Percentiles rank a stretch among this genome's conserved stretches.
phyloP scores from a whole-genome alignment of 768 basidiomycete species.

The Tulasnella sp. region DNA sequence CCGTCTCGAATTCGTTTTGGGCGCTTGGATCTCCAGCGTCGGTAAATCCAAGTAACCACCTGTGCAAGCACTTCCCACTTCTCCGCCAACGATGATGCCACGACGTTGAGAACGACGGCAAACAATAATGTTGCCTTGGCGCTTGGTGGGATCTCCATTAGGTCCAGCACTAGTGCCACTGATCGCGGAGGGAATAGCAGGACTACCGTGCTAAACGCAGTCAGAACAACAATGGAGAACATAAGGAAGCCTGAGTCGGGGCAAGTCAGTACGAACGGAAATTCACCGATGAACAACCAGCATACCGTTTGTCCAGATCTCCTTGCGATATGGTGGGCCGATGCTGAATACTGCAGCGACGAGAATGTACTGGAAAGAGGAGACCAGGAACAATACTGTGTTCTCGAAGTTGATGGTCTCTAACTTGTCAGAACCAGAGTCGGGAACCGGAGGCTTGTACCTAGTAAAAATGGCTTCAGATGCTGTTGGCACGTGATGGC shows the following conservation, averaged over 20 bases:
- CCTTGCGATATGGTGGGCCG: constrained; percentile 91
- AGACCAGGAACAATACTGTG: constrained; percentile 83
- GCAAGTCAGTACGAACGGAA: constrained; percentile 3
- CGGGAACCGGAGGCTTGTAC: constrained; percentile 68
- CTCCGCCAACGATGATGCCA: constrained; percentile 70
- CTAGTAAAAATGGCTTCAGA: constrained; percentile 41
- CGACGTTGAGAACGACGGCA: constrained; percentile 66
- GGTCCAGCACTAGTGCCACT: constrained; percentile 60
- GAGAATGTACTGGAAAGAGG: constrained; percentile 97
- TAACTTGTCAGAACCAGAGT: constrained; percentile 61
- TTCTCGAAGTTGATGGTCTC: constrained; percentile 89
- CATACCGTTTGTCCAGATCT: constrained; percentile 91
- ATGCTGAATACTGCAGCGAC: constrained; percentile 97
- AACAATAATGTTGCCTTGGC: constrained; percentile 68
- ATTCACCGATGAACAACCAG: constrained; percentile 33
- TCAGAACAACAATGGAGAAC: constrained; percentile 63
- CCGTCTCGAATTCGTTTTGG: constrained; percentile 53
- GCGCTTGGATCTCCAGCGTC: constrained; percentile 43
- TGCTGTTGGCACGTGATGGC: not conserved
- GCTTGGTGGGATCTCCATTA: constrained; percentile 67
- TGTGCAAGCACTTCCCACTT: constrained; percentile 59
- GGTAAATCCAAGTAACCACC: constrained; percentile 44
- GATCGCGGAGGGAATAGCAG: constrained; percentile 65
- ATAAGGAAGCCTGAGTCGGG: constrained; percentile 67
- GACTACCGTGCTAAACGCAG: constrained; percentile 70